These are phyloP conservation scores for Acrodontium crateriforme DNA, from an alignment of 2,329 filamentous ascomycete species.

Conservation along the genomic window DNA sequence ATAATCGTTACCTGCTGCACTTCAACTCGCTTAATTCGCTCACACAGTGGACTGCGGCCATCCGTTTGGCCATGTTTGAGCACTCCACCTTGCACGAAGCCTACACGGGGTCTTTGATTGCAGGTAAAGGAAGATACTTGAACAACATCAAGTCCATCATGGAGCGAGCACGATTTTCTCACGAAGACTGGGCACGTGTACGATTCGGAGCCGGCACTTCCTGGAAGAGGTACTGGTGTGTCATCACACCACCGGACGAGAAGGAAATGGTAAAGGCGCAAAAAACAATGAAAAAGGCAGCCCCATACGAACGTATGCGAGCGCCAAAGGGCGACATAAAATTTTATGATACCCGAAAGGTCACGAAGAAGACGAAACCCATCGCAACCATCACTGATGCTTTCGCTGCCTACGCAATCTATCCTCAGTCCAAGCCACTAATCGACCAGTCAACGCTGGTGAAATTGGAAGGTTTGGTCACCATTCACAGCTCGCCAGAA, in stretches of 20 bases:
- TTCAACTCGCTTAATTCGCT: conserved; percentile 92
- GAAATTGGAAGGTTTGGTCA: conserved; percentile 85
- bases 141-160: conserved; percentile 88
- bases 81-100: conserved; percentile 87
- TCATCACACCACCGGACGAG: conserved; percentile 82
- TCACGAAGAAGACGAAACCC: conserved; percentile 79
- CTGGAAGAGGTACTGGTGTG: conserved; percentile 94
- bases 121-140: conserved; percentile 76
- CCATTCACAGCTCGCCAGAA: conserved; percentile 66
- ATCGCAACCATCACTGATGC: conserved; percentile 87
- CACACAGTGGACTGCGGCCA: conserved; percentile 90
- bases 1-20: conserved; percentile 88
- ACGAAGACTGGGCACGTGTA: conserved; percentile 89
- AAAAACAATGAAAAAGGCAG: conserved; percentile 70
- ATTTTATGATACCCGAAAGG: conserved; percentile 83
- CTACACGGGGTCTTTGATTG: conserved; percentile 89
- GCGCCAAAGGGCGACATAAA: conserved; percentile 77
- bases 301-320: conserved; percentile 64
- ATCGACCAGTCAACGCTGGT: conserved; percentile 90
- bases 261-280: conserved; percentile 77
- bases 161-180: conserved; percentile 60
- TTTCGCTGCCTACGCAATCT: conserved; percentile 87
- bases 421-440: conserved; percentile 83
- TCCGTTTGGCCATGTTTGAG: conserved; percentile 87
- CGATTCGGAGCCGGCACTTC: conserved; percentile 91